phyloP scores from a whole-genome alignment of 2,329 filamentous ascomycete genomes.

The Pseudopithomyces maydicus region DNA sequence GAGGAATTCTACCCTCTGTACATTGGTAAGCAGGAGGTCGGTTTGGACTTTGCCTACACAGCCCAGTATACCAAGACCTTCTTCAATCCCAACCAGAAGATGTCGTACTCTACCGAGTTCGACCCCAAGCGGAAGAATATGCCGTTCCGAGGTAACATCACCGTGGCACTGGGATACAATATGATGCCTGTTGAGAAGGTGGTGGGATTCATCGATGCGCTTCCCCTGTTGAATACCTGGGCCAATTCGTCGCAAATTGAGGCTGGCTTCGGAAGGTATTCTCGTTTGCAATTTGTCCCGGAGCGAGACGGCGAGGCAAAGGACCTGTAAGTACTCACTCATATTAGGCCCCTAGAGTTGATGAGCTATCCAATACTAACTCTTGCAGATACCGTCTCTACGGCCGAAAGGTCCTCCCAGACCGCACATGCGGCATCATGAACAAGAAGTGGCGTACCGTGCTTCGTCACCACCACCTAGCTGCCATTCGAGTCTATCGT shows the following conservation, averaged over 20 bases:
- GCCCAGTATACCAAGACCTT: slow-evolving; percentile 26
- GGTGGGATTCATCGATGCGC: slow-evolving; percentile 24
- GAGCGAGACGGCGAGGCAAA: slow-evolving; percentile 37
- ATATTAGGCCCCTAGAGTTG: too few relatives aligned
- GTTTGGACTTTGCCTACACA: slow-evolving; percentile 30
- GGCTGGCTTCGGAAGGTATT: slow-evolving; percentile 36
- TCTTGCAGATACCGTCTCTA: slow-evolving; percentile 34
- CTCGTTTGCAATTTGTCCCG: slow-evolving; percentile 16
- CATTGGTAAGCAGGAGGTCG: slow-evolving; percentile 29
- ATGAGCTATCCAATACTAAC: neutral
- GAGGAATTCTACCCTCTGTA: slow-evolving; percentile 31
- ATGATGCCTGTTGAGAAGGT: slow-evolving; percentile 15
- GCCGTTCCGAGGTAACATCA: slow-evolving; percentile 32
- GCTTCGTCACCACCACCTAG: slow-evolving; percentile 25
- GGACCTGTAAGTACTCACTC: slow-evolving; percentile 28
- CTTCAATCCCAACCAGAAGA: slow-evolving; percentile 13
- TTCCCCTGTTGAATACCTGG: slow-evolving; percentile 32
- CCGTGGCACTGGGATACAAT: slow-evolving; percentile 29
- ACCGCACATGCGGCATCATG: slow-evolving; percentile 27
- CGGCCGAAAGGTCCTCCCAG: slow-evolving; percentile 26
- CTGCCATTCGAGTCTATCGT: neutral
- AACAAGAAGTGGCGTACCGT: slow-evolving; percentile 29
- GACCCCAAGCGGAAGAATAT: slow-evolving; percentile 13
- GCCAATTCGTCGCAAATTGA: slow-evolving; percentile 34
- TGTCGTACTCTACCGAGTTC: neutral